These are phyloP conservation scores for Aspergillus udagawae DNA, from an alignment of 2,329 filamentous ascomycete species.

Conservation along the genomic window DNA sequence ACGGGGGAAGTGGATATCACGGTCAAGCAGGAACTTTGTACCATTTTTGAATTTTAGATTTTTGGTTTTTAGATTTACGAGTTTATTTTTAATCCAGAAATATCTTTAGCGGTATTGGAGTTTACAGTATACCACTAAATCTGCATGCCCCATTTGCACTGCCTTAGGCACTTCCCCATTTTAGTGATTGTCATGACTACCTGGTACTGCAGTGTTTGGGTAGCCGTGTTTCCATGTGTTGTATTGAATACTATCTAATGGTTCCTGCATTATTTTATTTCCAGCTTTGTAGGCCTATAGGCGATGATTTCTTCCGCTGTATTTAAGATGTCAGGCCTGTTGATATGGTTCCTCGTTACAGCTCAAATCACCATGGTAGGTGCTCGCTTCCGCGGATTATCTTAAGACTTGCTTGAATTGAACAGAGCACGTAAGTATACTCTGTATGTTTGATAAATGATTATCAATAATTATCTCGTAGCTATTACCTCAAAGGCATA, in stretches of 20 bases:
- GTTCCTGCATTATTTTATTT: neutral
- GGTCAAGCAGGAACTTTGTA: neutral
- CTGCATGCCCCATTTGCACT: neutral
- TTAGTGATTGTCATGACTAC: too few species aligned
- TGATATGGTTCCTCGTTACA: neutral
- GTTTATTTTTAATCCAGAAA: neutral
- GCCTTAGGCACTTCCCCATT: neutral
- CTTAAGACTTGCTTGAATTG: neutral
- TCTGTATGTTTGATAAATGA: too few species aligned
- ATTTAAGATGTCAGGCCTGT: neutral
- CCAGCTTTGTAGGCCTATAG: neutral
- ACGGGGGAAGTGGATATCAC: slow-evolving; percentile 1
- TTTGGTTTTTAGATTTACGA: neutral
- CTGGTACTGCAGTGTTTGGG: too few species aligned
- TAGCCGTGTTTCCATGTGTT: too few species aligned
- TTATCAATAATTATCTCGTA: neutral
- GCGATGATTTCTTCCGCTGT: neutral
- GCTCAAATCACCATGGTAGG: neutral
- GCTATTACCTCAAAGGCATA: neutral
- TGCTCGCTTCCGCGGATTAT: neutral
- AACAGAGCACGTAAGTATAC: neutral
- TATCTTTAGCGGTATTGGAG: neutral
- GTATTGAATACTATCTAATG: neutral
- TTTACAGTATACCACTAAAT: neutral
- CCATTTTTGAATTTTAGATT: neutral